Base-by-base conservation (phyloP, 345 rosid species). In the Carallia pectinifolia region DNA sequence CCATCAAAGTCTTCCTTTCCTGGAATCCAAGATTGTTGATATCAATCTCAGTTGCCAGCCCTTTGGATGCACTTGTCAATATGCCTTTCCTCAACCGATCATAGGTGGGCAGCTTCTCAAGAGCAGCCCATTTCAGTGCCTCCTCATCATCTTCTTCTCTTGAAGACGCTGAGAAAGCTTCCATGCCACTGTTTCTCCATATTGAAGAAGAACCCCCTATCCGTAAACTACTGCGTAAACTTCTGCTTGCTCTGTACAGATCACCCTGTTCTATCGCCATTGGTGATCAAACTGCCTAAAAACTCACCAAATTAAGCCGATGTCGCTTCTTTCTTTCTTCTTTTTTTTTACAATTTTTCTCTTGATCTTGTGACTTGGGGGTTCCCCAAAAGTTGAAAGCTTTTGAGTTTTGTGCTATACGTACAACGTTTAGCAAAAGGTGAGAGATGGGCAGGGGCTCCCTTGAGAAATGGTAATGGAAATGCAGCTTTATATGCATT, bases 131-230 rank as follows among this genome's bases (percentile, higher is more conserved):
- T 68, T 64, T 72, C 7, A 86, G 72, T 13, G 85, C 88, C 44
- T 84, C 88, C 53, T 86, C 90, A 4, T 89, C 97, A 58, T 90
- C 85, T 69, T 84, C 96, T 4, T 84, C 88, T 55, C 89, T 47
- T 1, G 85, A 80, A 4, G 97, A 89, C 50, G 66, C 76, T 10
- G 95, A 89, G 68, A 89, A 88, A 2, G 68, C 82, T 15, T 86
- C 89, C 10, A 18, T 44, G 10, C 78, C 73, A 27, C 56, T 75
- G 74, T 71, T 77, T 71, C 84, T 81, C 83, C 79, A 85, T 44
- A 74, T 37, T 1, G 81, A 74, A 33, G 72, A 47, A 37, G 40
- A 38, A 39, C 50, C 17, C 38, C 70, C 74, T 15, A 68, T 71
- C 4, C 61, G 8, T n/a, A 34, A 52, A 65, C 69, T 64, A 23